phyloP scores from a whole-genome alignment of 371 early-diverging fungal genomes.

The Coemansia sp. region DNA sequence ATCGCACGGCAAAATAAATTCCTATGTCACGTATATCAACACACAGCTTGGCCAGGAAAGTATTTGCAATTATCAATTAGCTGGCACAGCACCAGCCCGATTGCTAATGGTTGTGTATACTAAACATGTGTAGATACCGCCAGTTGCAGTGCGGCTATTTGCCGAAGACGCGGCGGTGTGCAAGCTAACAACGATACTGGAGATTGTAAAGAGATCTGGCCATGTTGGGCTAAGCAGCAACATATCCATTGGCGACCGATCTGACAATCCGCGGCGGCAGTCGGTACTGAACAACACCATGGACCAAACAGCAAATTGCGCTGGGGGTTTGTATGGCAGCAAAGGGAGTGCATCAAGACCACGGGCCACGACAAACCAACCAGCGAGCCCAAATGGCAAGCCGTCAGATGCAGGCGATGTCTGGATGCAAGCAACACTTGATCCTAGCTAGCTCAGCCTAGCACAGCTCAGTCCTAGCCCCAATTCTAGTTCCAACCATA shows the following conservation, averaged over 20 bases:
- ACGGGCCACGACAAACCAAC: neutral
- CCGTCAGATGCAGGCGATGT: neutral
- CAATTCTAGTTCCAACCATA: too few relatives aligned
- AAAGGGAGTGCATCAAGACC: neutral
- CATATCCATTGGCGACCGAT: conserved; percentile 23
- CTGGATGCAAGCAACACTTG: conserved; percentile 28
- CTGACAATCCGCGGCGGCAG: conserved; percentile 12
- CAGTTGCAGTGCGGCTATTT: conserved; percentile 6
- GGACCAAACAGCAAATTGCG: neutral
- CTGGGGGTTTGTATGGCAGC: conserved; percentile 14
- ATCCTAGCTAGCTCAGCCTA: too few relatives aligned
- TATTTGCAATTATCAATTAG: neutral
- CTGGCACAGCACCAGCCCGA: neutral
- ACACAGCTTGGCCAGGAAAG: conserved; percentile 8
- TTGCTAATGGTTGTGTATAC: neutral
- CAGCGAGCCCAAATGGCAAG: neutral
- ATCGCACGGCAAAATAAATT: conserved; percentile 31
- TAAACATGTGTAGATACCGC: conserved; percentile 2
- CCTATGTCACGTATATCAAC: conserved; percentile 22
- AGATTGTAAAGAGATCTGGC: conserved; percentile 29
- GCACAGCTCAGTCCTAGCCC: too few relatives aligned
- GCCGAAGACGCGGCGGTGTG: conserved; percentile 37
- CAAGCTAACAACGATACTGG: conserved; percentile 35
- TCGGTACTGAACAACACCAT: neutral
- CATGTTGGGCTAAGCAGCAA: conserved; percentile 6